Percentiles rank a stretch among this genome's conserved stretches.
These are phyloP conservation scores for Cyclotella atomus DNA, from an alignment of 108 stramenopile species.

Conservation along the genomic window DNA sequence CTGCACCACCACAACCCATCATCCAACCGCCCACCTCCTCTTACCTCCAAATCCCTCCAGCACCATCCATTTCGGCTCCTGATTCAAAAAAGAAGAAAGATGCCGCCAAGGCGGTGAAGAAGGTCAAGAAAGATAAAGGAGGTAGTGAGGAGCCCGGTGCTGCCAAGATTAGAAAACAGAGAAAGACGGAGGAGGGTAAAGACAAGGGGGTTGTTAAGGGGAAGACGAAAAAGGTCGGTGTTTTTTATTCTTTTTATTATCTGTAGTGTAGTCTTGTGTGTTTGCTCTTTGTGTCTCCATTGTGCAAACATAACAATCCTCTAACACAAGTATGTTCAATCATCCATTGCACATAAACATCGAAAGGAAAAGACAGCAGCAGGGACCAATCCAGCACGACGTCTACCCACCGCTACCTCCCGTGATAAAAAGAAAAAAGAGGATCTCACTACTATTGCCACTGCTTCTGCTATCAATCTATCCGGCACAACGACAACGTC, in stretches of 20 bases:
- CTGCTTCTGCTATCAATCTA: neutral
- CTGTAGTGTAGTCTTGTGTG: neutral
- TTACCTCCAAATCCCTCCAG: neutral
- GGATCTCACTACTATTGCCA: neutral
- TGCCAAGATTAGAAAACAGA: neutral
- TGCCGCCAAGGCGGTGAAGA: neutral
- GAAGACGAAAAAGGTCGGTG: conserved; percentile 34
- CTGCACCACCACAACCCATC: neutral
- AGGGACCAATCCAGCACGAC: conserved; percentile 9
- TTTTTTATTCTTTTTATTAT: neutral
- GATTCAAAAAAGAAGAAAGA: conserved; percentile 1
- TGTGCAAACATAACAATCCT: too few relatives aligned
- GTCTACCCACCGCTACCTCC: conserved; percentile 17
- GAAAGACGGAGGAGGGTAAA: neutral
- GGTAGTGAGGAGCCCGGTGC: neutral
- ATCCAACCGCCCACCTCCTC: neutral
- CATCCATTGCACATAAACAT: too few relatives aligned
- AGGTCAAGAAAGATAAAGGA: neutral
- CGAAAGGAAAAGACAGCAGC: neutral
- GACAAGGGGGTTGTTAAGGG: conserved; percentile 30
- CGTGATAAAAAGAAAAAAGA: conserved; percentile 26
- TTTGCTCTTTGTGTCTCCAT: too few relatives aligned
- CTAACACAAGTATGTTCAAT: too few relatives aligned
- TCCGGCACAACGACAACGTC: neutral
- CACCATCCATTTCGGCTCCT: neutral